Evolutionary conservation across 2,329 filamentous ascomycete genomes (phyloP).

Genomic region (Colletotrichum chlorophyti): DNA sequence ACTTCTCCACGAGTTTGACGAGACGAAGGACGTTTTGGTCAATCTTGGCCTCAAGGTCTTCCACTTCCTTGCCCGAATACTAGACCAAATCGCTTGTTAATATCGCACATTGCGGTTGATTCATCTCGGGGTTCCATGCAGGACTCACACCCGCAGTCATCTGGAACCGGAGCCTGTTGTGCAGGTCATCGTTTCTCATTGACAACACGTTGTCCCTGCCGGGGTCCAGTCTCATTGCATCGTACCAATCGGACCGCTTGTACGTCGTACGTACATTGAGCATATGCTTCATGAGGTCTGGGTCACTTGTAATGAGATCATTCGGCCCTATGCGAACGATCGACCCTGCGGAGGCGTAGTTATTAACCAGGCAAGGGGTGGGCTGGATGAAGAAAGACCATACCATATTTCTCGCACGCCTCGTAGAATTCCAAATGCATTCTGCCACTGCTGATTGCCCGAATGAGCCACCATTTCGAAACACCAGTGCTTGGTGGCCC

Average conservation of each 20-base stretch:
- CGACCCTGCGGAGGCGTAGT: slow-evolving; percentile 37
- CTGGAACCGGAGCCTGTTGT: slow-evolving; percentile 50
- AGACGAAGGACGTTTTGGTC: slow-evolving; percentile 54
- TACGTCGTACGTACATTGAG: slow-evolving; percentile 45
- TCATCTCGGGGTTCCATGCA: too few species aligned
- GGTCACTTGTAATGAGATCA: slow-evolving; percentile 47
- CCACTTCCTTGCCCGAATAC: slow-evolving; percentile 61
- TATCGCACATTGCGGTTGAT: too few species aligned
- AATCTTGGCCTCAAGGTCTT: slow-evolving; percentile 53
- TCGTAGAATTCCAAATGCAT: too few species aligned
- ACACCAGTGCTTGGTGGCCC: too few species aligned
- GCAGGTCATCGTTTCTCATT: slow-evolving; percentile 52
- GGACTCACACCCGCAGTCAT: slow-evolving; percentile 54
- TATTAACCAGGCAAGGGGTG: too few species aligned
- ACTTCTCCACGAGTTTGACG: slow-evolving; percentile 50
- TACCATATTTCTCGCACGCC: too few species aligned
- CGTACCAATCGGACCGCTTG: slow-evolving; percentile 50
- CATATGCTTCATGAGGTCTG: slow-evolving; percentile 45
- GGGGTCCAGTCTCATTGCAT: slow-evolving; percentile 57
- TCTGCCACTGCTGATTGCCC: too few species aligned
- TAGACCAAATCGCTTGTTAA: slow-evolving; percentile 2
- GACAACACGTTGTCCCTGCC: slow-evolving; percentile 62
- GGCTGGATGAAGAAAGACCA: too few species aligned
- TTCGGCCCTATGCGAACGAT: slow-evolving; percentile 52
- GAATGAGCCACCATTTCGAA: too few species aligned